Conservation (phyloP, 306 rosid genomes). For the Arachis stenosperma region DNA sequence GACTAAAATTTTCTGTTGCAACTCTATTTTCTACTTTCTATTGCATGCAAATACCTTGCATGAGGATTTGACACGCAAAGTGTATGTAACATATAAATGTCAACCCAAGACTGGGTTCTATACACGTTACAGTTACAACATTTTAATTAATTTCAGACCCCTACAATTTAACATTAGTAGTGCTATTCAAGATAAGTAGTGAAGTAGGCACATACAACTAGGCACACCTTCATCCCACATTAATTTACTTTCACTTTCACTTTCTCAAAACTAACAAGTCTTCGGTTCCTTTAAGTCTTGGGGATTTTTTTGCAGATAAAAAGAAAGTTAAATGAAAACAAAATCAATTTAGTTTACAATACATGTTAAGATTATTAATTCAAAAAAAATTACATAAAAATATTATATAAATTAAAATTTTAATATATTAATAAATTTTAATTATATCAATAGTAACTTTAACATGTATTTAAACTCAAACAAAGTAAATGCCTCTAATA, state of each 20-base stretch:
- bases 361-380: too few relatives aligned
- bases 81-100: too few relatives aligned
- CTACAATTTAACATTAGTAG: not conserved
- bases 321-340: too few relatives aligned
- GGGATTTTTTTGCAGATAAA: not conserved
- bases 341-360: too few relatives aligned
- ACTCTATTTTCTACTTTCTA: not conserved
- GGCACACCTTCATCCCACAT: conserved; percentile 29
- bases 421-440: too few relatives aligned
- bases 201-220: conserved; percentile 54
- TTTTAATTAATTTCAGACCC: not conserved
- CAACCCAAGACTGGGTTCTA: not conserved
- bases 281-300: not conserved
- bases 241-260: conserved; percentile 1
- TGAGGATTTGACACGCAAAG: conserved; percentile 35
- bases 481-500: not conserved
- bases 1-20: too few relatives aligned
- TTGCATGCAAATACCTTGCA: conserved; percentile 43
- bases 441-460: too few relatives aligned
- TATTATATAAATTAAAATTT: too few relatives aligned
- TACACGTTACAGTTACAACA: not conserved
- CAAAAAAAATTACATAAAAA: too few relatives aligned
- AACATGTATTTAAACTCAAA: not conserved
- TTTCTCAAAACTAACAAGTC: not conserved
- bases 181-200: conserved; percentile 26